These are phyloP conservation scores for Medicago arabica DNA, from an alignment of 306 rosid genomes.

Conservation along the genomic window DNA sequence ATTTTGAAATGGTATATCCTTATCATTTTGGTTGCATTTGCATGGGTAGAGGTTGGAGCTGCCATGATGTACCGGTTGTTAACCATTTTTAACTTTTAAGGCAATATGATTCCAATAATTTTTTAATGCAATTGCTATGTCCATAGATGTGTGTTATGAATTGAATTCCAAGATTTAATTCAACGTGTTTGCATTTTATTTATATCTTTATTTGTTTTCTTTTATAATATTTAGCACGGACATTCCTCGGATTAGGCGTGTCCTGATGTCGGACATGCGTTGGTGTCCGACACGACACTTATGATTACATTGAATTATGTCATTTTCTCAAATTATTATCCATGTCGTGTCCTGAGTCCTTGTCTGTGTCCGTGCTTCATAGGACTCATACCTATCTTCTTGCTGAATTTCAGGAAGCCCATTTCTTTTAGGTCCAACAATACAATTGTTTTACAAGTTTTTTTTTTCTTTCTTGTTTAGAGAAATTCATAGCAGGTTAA, in stretches of 20 bases:
- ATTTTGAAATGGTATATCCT: slow-evolving; percentile 3
- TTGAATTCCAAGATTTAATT: slow-evolving; percentile 15
- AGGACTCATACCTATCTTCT: neutral
- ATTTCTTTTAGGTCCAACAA: neutral
- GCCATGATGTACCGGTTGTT: slow-evolving; percentile 1
- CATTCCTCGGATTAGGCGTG: too few species aligned
- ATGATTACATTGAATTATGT: too few species aligned
- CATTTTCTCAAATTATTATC: too few species aligned
- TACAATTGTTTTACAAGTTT: neutral
- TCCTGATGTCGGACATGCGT: too few species aligned
- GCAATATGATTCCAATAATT: neutral
- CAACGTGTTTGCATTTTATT: neutral
- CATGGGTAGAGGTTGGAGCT: neutral
- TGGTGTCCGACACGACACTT: too few species aligned
- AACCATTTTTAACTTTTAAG: neutral
- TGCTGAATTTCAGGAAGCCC: neutral
- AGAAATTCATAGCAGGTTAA: neutral
- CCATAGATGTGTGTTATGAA: neutral
- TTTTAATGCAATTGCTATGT: slow-evolving; percentile 21
- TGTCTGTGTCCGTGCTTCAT: too few species aligned
- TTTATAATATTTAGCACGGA: neutral
- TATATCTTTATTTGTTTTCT: neutral
- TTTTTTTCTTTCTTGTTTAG: neutral
- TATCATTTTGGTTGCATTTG: neutral
- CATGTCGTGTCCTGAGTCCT: too few species aligned